Evolutionary conservation across 1,139 yeast species (phyloP).

Genomic region (Nakaseomyces glabratus): DNA sequence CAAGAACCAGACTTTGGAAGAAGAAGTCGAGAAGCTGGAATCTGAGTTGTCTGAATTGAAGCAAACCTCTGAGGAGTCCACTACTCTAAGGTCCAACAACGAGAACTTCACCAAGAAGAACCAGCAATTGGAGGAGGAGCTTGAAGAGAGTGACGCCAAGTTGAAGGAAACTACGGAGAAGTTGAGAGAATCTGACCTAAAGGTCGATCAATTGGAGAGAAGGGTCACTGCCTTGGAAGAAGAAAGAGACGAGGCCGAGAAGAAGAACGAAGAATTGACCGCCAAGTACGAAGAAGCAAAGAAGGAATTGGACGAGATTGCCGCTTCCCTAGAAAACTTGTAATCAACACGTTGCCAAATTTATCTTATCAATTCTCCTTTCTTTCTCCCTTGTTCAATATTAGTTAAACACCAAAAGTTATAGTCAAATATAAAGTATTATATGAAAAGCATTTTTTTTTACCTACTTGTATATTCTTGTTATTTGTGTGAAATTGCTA

Average conservation of each 20-base stretch:
- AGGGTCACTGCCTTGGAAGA: constrained; percentile 85
- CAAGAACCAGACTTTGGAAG: constrained; percentile 84
- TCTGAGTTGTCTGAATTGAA: constrained; percentile 66
- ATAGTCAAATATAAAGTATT: too few relatives aligned
- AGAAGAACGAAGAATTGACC: constrained; percentile 81
- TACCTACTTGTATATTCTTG: too few relatives aligned
- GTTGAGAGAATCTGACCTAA: constrained; percentile 91
- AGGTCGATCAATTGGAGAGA: constrained; percentile 95
- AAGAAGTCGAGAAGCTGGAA: constrained; percentile 79
- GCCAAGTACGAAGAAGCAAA: constrained; percentile 74
- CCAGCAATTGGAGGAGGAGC: constrained; percentile 84
- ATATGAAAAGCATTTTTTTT: too few relatives aligned
- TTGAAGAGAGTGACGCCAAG: constrained; percentile 86
- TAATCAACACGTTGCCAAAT: constrained; percentile 10
- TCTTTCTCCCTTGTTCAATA: too few relatives aligned
- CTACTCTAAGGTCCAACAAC: constrained; percentile 78
- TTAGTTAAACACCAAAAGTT: too few relatives aligned
- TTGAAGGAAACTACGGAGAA: constrained; percentile 90
- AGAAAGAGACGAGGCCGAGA: constrained; percentile 89
- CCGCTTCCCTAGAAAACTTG: constrained; percentile 26
- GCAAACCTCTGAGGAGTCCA: constrained; percentile 87
- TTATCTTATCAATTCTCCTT: too few relatives aligned
- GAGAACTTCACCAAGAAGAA: constrained; percentile 89
- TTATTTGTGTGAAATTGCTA: too few relatives aligned
- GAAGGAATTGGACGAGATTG: constrained; percentile 82